These are phyloP conservation scores for Fusarium bactridioides DNA, from an alignment of 2,329 filamentous ascomycete species.

Conservation along the genomic window DNA sequence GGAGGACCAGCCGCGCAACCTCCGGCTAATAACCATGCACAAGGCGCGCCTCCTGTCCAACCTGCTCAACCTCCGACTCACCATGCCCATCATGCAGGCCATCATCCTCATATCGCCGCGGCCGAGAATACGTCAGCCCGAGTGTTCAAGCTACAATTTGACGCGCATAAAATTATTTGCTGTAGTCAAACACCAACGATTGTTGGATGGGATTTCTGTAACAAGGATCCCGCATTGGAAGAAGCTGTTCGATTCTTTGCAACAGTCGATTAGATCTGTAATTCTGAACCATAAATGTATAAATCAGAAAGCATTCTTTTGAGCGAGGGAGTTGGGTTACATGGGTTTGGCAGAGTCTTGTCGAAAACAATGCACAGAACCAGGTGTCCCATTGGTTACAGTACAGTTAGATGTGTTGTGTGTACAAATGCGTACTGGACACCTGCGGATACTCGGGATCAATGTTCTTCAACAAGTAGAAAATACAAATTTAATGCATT, in stretches of 20 bases:
- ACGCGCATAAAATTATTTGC: constrained; percentile 90
- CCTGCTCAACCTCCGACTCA: constrained; percentile 14
- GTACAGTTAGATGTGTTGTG: not conserved
- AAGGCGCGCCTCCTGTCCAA: constrained; percentile 34
- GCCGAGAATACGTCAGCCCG: constrained; percentile 62
- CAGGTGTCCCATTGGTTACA: not conserved
- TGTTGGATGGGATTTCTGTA: constrained; percentile 97
- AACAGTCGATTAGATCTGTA: constrained; percentile 54
- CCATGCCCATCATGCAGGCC: constrained; percentile 4
- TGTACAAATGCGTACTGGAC: not conserved
- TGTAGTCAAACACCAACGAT: constrained; percentile 92
- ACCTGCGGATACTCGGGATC: not conserved
- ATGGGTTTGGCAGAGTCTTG: constrained; percentile 8
- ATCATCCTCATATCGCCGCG: constrained; percentile 56
- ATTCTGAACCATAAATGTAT: not conserved
- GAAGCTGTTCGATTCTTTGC: constrained; percentile 82
- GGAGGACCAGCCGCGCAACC: constrained; percentile 12
- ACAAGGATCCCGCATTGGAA: constrained; percentile 80
- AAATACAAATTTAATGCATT: not conserved
- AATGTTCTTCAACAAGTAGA: not conserved
- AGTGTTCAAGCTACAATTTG: constrained; percentile 97
- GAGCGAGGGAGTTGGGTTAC: constrained; percentile 33
- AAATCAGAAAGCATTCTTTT: constrained; percentile 24
- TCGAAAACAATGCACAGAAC: not conserved
- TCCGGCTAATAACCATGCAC: constrained; percentile 23